Evolutionary conservation across 73 alveolate species (phyloP).

Genomic region (Vitrella brassicaformis): DNA sequence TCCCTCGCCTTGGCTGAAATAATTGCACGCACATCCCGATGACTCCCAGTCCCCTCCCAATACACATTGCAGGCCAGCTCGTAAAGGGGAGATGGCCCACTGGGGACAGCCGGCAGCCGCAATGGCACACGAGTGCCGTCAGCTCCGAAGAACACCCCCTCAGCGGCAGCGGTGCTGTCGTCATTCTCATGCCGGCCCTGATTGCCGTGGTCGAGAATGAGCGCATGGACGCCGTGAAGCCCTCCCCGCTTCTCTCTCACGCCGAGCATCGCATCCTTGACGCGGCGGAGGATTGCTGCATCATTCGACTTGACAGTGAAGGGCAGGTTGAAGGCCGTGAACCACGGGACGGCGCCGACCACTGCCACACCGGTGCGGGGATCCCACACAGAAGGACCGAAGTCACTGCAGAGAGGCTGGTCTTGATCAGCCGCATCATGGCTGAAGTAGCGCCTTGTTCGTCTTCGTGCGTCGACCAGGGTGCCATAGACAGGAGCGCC

Average conservation of each 20-base stretch:
- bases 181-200: background rate
- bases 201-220: background rate
- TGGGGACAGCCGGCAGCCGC: background rate
- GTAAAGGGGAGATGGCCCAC: too few relatives aligned
- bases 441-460: too few relatives aligned
- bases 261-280: background rate
- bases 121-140: background rate
- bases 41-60: background rate
- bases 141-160: background rate
- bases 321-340: background rate
- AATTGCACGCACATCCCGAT: too few relatives aligned
- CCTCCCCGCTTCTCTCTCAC: background rate
- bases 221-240: background rate
- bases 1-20: too few relatives aligned
- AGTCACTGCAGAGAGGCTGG: too few relatives aligned
- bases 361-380: background rate
- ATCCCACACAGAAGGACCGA: background rate
- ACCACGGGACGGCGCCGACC: background rate
- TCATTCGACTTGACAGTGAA: background rate
- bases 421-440: too few relatives aligned
- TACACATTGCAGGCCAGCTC: background rate
- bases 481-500: too few relatives aligned
- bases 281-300: too few relatives aligned
- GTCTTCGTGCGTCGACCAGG: too few relatives aligned
- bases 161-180: background rate